Percentiles rank a stretch among this genome's conserved stretches.
Conservation (phyloP, 2,329 filamentous ascomycete genomes). For the Botrytis fabae region DNA sequence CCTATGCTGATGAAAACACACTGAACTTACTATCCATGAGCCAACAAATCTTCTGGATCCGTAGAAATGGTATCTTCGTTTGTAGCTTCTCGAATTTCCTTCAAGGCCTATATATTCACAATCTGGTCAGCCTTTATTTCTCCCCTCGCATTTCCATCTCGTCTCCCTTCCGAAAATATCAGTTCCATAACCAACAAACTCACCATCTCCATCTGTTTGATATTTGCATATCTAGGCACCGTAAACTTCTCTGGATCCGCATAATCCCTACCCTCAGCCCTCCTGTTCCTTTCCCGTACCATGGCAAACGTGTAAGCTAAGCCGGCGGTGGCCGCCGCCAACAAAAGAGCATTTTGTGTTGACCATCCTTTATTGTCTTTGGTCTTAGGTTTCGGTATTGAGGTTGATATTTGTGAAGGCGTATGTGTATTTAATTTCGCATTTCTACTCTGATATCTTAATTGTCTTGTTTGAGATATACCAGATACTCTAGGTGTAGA, state of each 20-base stretch:
- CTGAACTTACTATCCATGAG: slow-evolving; percentile 54
- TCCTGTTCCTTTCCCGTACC: slow-evolving; percentile 23
- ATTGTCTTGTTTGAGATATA: not conserved
- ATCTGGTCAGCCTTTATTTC: not conserved
- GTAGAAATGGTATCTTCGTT: slow-evolving; percentile 60
- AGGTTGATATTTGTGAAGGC: not conserved
- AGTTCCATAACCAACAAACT: slow-evolving; percentile 27
- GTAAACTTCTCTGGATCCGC: slow-evolving; percentile 36
- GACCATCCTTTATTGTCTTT: slow-evolving; percentile 31
- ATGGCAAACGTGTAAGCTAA: slow-evolving; percentile 29
- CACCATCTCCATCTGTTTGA: slow-evolving; percentile 53
- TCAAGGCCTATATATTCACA: slow-evolving; percentile 49
- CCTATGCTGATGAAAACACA: not conserved
- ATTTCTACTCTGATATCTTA: not conserved
- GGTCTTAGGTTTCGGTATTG: not conserved
- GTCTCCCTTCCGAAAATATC: not conserved
- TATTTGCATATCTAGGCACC: slow-evolving; percentile 47
- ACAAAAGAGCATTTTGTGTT: slow-evolving; percentile 30
- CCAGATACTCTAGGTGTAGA: not conserved
- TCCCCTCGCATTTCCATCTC: not conserved
- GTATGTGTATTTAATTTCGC: not conserved
- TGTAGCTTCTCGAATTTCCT: slow-evolving; percentile 54
- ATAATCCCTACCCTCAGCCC: slow-evolving; percentile 33
- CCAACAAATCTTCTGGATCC: slow-evolving; percentile 60
- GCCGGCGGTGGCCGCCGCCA: slow-evolving; percentile 32